Evolutionary conservation across 2,329 filamentous ascomycete species (phyloP).

Genomic region (Ilyonectria destructans): DNA sequence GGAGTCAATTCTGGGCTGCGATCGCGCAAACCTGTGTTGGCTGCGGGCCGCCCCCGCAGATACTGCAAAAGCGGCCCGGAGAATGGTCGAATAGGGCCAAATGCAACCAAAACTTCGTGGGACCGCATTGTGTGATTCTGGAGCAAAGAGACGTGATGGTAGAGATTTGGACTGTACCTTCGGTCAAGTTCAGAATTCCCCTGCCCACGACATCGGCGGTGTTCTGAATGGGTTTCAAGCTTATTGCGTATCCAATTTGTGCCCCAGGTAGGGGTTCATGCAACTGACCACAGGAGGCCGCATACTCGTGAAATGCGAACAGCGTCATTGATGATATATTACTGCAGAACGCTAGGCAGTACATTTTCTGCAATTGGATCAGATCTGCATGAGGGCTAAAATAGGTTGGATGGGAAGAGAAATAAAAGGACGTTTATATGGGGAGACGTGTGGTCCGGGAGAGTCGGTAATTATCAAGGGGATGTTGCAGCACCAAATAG

Average conservation of each 20-base stretch:
- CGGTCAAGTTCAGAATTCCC: no score
- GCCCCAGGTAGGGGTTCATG: no score
- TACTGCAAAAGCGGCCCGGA: slow-evolving; percentile 5
- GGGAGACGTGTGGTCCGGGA: slow-evolving; percentile 21
- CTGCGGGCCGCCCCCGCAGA: slow-evolving; percentile 27
- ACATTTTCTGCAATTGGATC: neutral
- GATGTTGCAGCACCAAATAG: slow-evolving; percentile 29
- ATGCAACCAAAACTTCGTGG: neutral
- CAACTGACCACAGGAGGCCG: neutral
- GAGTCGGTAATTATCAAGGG: slow-evolving; percentile 36
- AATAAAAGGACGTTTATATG: slow-evolving; percentile 2
- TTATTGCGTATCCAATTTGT: no score
- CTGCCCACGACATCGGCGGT: neutral
- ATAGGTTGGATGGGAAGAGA: neutral
- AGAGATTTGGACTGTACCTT: neutral
- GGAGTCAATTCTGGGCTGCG: slow-evolving; percentile 38
- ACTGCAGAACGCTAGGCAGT: neutral
- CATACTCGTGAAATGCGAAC: neutral
- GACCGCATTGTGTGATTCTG: slow-evolving; percentile 34
- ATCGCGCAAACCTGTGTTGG: slow-evolving; percentile 18
- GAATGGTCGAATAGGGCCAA: neutral
- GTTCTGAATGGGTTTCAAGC: neutral
- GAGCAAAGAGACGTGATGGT: slow-evolving; percentile 19
- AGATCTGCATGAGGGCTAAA: slow-evolving; percentile 2
- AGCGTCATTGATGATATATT: neutral